Conservation (phyloP, 2,329 filamentous ascomycete species). For the Penicillium sp. region DNA sequence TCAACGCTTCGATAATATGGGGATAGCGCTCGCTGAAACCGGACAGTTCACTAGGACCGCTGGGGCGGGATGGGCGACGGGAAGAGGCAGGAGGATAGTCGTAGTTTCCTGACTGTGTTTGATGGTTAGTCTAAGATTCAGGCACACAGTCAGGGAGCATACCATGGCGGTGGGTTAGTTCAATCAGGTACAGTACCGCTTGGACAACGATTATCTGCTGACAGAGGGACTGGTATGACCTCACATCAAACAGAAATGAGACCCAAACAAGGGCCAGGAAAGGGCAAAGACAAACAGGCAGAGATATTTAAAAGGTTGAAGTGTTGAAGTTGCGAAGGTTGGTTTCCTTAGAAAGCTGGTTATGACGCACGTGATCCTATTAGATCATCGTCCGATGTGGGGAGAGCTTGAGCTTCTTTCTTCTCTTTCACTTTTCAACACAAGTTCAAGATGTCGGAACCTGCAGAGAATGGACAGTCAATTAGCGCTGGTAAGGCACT, state of each 20-base stretch:
- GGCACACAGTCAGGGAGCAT: slow-evolving; percentile 13
- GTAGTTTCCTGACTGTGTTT: slow-evolving; percentile 40
- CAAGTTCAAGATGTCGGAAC: slow-evolving; percentile 21
- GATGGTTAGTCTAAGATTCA: background rate
- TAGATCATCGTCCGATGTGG: slow-evolving; percentile 21
- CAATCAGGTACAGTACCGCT: slow-evolving; percentile 3
- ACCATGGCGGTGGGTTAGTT: slow-evolving; percentile 19
- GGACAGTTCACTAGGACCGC: slow-evolving; percentile 6
- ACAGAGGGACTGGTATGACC: background rate
- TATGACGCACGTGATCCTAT: slow-evolving; percentile 21
- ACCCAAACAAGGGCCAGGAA: slow-evolving; percentile 1
- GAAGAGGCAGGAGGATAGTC: slow-evolving; percentile 39
- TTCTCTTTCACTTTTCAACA: background rate
- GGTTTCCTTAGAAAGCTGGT: background rate
- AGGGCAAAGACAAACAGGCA: background rate
- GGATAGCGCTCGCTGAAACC: slow-evolving; percentile 20
- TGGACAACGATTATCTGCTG: slow-evolving; percentile 2
- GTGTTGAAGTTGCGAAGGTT: background rate
- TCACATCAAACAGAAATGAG: background rate
- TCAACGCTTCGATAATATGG: slow-evolving; percentile 4
- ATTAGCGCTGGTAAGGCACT: slow-evolving; percentile 33
- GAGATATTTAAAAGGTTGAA: background rate
- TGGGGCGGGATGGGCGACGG: slow-evolving; percentile 23
- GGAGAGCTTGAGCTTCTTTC: slow-evolving; percentile 14
- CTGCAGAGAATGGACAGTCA: slow-evolving; percentile 21